phyloP scores from a whole-genome alignment of 139 green algal genomes.

The Chlamydomonas sp. region DNA sequence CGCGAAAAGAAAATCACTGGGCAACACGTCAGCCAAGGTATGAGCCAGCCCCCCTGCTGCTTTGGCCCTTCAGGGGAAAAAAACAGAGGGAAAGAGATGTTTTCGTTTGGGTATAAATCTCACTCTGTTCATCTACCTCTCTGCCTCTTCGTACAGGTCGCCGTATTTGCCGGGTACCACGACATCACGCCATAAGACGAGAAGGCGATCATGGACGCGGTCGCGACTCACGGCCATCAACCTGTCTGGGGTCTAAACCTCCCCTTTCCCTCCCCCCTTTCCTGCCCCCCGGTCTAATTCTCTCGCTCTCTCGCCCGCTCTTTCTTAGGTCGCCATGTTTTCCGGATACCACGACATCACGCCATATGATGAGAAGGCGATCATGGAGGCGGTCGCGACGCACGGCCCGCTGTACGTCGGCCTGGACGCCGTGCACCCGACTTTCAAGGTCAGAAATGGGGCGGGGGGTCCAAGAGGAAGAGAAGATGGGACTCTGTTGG shows the following conservation, averaged over 20 bases:
- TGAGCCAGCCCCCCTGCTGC: too few species aligned
- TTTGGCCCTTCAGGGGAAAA: too few species aligned
- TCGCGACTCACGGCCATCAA: not conserved
- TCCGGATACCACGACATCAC: slow-evolving; percentile 15
- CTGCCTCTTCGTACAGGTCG: not conserved
- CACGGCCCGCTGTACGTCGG: slow-evolving; percentile 39
- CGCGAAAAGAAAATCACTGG: too few species aligned
- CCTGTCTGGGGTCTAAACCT: not conserved
- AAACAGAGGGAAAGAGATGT: too few species aligned
- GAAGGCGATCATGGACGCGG: not conserved
- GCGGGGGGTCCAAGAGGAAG: too few species aligned
- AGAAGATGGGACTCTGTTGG: too few species aligned
- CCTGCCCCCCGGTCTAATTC: not conserved
- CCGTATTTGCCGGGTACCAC: slow-evolving; percentile 18
- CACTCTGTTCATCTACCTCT: not conserved
- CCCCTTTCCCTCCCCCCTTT: not conserved
- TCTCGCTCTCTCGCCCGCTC: not conserved
- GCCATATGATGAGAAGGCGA: slow-evolving; percentile 12
- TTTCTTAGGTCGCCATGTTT: slow-evolving; percentile 14
- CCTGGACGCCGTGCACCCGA: slow-evolving; percentile 27
- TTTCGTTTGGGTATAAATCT: not conserved
- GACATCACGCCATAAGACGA: slow-evolving; percentile 7
- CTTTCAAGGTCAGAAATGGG: slow-evolving; percentile 41
- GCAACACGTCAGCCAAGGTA: too few species aligned
- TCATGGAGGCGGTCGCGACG: slow-evolving; percentile 42